Evolutionary conservation across 2,329 filamentous ascomycete species (phyloP).

Genomic region (Rhinocladiella similis): DNA sequence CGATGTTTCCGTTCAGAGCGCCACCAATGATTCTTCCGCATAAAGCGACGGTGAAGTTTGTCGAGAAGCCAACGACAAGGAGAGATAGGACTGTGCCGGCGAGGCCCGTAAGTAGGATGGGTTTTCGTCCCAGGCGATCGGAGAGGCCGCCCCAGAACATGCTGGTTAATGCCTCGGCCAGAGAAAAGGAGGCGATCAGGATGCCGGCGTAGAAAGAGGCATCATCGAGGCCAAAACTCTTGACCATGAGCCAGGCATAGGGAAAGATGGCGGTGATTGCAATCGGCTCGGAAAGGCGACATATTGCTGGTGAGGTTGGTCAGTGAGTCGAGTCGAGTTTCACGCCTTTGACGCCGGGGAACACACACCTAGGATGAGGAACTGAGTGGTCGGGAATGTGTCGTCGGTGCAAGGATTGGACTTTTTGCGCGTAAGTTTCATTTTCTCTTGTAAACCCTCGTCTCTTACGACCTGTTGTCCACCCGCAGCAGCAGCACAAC

Average conservation of each 20-base stretch:
- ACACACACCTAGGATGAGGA: conserved; percentile 76
- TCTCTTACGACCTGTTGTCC: conserved; percentile 49
- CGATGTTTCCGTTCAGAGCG: conserved; percentile 83
- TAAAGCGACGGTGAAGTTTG: conserved; percentile 81
- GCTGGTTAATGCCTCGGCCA: conserved; percentile 78
- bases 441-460: conserved; percentile 50
- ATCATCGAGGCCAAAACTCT: conserved; percentile 70
- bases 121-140: conserved; percentile 80
- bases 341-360: neutral
- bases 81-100: conserved; percentile 80
- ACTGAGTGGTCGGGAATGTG: conserved; percentile 77
- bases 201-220: conserved; percentile 86
- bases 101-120: conserved; percentile 78
- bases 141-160: conserved; percentile 87
- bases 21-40: conserved; percentile 75
- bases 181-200: conserved; percentile 81
- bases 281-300: conserved; percentile 88
- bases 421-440: conserved; percentile 62
- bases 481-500: neutral
- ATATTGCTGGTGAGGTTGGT: conserved; percentile 66
- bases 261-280: conserved; percentile 91
- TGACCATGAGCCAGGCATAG: conserved; percentile 83
- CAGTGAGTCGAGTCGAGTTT: conserved; percentile 3
- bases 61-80: conserved; percentile 77
- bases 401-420: conserved; percentile 58